Base-by-base conservation (phyloP, 768 basidiomycete genomes). In the Pleurotus tuoliensis region DNA sequence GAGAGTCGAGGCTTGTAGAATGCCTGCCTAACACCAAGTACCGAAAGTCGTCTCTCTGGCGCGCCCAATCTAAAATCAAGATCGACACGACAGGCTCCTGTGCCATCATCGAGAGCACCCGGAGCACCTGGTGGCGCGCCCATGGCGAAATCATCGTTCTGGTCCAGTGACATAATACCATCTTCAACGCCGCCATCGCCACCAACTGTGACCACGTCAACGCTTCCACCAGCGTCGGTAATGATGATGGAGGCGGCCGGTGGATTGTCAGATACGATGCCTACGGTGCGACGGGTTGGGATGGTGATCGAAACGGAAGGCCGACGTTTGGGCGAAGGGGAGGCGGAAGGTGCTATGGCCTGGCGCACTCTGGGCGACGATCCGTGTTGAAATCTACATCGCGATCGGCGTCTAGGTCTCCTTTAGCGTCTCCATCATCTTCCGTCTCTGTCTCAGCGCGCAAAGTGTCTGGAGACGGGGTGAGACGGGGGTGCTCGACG, bases 91-190 rank as follows among this genome's bases (percentile, higher is more conserved):
- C 69, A 63, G 1, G 67, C 65, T 3, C 66, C 70, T 5, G 63
- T 57, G 45, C 62, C 67, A 27, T 67, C 71, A 13, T 58, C 63
- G 64, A 68, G 47, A 0, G 91, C 92, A 50, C 92, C 92, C 0
- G 92, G 92, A 0, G 92, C 91, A 39, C 91, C 91, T 7, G 92
- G 92, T 1, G 92, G 92, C 0, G 92, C 92, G 47, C 92, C 92
- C 86, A 92, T 90, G 4, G 87, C 89, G 61, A 93, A 90, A 67
- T 90, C 90, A 62, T 94, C 92, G 59, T 92, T 92, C n/a, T 82
- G 79, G 40, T 90, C 88, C 41, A 92, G 70, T 3, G 82, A 82
- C 5, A 90, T 88, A 39, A 92, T 84, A 1, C 87, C 90, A 58
- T 88, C 88, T 55, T 89, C 88, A 11, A 89, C 86, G 0, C 82